These are phyloP conservation scores for Helotiales sp. DNA, from an alignment of 2,329 filamentous ascomycete genomes.

Conservation along the genomic window DNA sequence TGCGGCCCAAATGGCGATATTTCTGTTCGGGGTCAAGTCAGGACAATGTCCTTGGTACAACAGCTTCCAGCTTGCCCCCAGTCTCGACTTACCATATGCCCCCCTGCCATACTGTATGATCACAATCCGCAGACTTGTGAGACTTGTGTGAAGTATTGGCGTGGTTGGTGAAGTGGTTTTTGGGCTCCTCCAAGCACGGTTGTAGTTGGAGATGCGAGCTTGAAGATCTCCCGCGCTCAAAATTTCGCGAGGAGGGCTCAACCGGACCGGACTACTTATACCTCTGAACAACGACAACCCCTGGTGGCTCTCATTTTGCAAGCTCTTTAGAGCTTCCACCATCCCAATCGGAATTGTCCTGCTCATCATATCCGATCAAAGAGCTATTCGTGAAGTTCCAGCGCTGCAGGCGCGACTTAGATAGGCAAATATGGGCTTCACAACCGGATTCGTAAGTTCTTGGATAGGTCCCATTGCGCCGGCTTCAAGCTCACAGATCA, in stretches of 20 bases:
- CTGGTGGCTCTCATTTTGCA: slow-evolving; percentile 15
- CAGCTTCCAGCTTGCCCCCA: neutral
- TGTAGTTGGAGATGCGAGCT: slow-evolving; percentile 2
- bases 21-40: slow-evolving; percentile 51
- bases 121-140: neutral
- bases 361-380: neutral
- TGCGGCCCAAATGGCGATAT: slow-evolving; percentile 86
- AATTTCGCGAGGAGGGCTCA: slow-evolving; percentile 13
- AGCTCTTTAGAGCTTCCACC: slow-evolving; percentile 32
- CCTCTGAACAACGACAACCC: slow-evolving; percentile 18
- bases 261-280: slow-evolving; percentile 22
- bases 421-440: slow-evolving; percentile 67
- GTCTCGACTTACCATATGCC: slow-evolving; percentile 10
- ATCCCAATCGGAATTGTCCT: slow-evolving; percentile 22
- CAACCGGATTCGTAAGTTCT: slow-evolving; percentile 71
- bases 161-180: neutral
- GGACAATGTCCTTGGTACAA: neutral
- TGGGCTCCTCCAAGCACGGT: neutral
- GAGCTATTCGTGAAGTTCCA: neutral
- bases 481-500: slow-evolving; percentile 23
- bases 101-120: slow-evolving; percentile 9
- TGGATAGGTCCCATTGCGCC: neutral
- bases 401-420: slow-evolving; percentile 28
- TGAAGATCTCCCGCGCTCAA: slow-evolving; percentile 4
- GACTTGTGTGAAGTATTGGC: too few relatives aligned